Percentiles rank a stretch among this genome's conserved stretches.
phyloP scores from a whole-genome alignment of 768 basidiomycete species.

The Pleurotus citrinopileatus region DNA sequence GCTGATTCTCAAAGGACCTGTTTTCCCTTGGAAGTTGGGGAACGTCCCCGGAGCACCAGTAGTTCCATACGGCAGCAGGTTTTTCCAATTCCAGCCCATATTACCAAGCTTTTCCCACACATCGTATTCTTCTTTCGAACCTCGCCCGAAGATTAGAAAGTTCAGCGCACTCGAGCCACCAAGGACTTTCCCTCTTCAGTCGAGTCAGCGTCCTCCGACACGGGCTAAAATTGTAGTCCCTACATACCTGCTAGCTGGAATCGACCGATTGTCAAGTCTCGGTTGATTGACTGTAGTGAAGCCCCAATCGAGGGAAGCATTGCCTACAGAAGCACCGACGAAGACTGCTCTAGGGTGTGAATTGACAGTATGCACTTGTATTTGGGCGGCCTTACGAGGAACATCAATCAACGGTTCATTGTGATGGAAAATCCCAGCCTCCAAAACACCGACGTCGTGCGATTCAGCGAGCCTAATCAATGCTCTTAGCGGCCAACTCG shows the following conservation, averaged over 20 bases:
- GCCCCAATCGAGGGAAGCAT: slow-evolving; percentile 14
- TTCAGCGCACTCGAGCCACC: slow-evolving; percentile 19
- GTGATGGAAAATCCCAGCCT: slow-evolving; percentile 15
- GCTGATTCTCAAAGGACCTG: not conserved
- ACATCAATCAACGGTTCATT: slow-evolving; percentile 19
- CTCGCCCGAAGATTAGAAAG: slow-evolving; percentile 19
- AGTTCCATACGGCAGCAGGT: not conserved
- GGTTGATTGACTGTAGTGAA: slow-evolving; percentile 14
- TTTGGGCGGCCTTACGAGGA: slow-evolving; percentile 10
- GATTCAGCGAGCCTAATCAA: slow-evolving; percentile 1
- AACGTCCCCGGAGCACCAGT: not conserved
- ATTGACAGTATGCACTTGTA: not conserved
- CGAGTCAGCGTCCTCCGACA: not conserved
- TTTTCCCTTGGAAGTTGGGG: not conserved
- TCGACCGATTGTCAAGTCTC: not conserved
- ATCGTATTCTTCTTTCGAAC: slow-evolving; percentile 19
- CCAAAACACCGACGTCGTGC: slow-evolving; percentile 20
- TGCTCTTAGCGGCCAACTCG: not conserved
- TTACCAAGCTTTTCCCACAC: slow-evolving; percentile 16
- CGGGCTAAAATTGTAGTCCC: not conserved
- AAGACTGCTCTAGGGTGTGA: not conserved
- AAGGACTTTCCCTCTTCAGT: slow-evolving; percentile 19
- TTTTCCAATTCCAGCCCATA: not conserved
- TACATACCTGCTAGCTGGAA: not conserved
- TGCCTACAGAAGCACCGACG: not conserved